Conservation (phyloP, 192 early-diverging fungal species). For the Gigaspora rosea region DNA sequence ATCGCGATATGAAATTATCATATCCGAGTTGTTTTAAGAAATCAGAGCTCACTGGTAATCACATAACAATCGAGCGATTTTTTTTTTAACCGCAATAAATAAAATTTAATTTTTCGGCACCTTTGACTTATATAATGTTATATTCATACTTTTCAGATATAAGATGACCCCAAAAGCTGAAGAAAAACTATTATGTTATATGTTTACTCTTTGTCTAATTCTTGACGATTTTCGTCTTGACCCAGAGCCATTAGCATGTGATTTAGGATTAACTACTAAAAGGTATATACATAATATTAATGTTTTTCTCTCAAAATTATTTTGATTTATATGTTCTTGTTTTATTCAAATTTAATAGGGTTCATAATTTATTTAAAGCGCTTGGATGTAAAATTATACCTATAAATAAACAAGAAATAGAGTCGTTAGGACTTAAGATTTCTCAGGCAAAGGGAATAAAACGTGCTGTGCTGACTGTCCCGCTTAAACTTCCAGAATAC, state of each 20-base stretch:
- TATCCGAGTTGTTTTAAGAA: no score
- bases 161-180: constrained; percentile 63
- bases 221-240: constrained; percentile 74
- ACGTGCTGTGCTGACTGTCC: constrained; percentile 40
- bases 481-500: constrained; percentile 40
- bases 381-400: constrained; percentile 51
- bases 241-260: constrained; percentile 58
- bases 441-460: constrained; percentile 33
- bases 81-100: no score
- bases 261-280: constrained; percentile 45
- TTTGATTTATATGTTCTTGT: neutral
- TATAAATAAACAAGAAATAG: constrained; percentile 38
- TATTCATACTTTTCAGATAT: constrained; percentile 27
- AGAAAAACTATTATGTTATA: constrained; percentile 79
- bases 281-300: neutral
- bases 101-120: neutral
- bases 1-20: no score
- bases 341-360: constrained; percentile 49
- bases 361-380: constrained; percentile 44
- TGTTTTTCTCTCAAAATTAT: neutral
- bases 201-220: constrained; percentile 69
- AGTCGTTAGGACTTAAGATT: constrained; percentile 8
- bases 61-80: no score
- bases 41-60: no score
- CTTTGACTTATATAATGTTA: neutral